These are phyloP conservation scores for Penicillium turbatum DNA, from an alignment of 495 filamentous ascomycete species.

Conservation along the genomic window DNA sequence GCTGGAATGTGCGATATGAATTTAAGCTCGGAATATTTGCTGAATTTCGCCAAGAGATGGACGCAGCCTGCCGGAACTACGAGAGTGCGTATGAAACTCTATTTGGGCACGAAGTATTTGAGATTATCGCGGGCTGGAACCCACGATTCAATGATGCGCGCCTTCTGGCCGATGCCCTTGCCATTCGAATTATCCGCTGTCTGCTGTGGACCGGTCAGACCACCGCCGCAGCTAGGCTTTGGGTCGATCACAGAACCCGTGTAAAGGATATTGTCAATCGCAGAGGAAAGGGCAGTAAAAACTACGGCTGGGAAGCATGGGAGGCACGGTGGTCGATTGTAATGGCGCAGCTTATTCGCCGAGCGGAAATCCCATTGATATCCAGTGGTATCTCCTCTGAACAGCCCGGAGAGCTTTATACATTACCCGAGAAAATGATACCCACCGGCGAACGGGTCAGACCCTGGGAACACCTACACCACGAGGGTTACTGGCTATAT, in stretches of 20 bases:
- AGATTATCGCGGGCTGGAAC: slow-evolving; percentile 81
- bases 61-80: slow-evolving; percentile 74
- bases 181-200: slow-evolving; percentile 74
- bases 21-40: slow-evolving; percentile 88
- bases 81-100: slow-evolving; percentile 79
- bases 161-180: slow-evolving; percentile 71
- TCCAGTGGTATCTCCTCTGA: slow-evolving; percentile 13
- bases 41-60: slow-evolving; percentile 87
- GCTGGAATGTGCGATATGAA: slow-evolving; percentile 89
- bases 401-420: slow-evolving; percentile 20
- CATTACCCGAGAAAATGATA: slow-evolving; percentile 64
- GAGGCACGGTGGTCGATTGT: slow-evolving; percentile 75
- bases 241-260: slow-evolving; percentile 66
- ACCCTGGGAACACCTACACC: slow-evolving; percentile 79
- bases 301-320: slow-evolving; percentile 87
- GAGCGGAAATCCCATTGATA: slow-evolving; percentile 47
- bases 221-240: slow-evolving; percentile 68
- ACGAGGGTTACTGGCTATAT: slow-evolving; percentile 82
- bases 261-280: slow-evolving; percentile 73
- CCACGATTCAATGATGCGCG: slow-evolving; percentile 82
- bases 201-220: slow-evolving; percentile 71
- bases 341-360: slow-evolving; percentile 76
- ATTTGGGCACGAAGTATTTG: slow-evolving; percentile 74
- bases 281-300: slow-evolving; percentile 73
- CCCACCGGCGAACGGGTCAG: slow-evolving; percentile 59